A percentile compares a stretch with the other conserved stretches of the same genome.
Conservation (phyloP, 2,329 filamentous ascomycete genomes). For the Hymenoscyphus occultus region DNA sequence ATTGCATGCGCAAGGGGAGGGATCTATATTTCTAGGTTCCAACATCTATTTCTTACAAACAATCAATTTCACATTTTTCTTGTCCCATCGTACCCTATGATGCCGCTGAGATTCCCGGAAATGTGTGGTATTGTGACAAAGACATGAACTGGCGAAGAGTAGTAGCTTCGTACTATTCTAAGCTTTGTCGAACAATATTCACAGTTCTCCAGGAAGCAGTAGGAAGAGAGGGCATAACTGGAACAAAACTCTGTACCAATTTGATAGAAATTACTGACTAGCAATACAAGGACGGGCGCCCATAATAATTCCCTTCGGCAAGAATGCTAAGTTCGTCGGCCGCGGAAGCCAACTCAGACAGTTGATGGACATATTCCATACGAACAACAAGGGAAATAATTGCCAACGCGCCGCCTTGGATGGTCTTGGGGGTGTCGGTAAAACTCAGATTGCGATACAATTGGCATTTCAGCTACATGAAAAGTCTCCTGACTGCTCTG, state of each 20-base stretch:
- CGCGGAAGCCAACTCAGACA: neutral
- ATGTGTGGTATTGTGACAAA: no score
- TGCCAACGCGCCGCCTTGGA: conserved; percentile 22
- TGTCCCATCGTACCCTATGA: no score
- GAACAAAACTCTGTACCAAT: neutral
- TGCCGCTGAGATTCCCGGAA: no score
- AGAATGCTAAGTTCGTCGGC: neutral
- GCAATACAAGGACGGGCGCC: neutral
- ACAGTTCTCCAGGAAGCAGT: no score
- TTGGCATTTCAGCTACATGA: conserved; percentile 24
- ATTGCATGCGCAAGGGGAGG: neutral
- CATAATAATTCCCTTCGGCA: neutral
- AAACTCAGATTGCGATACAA: conserved; percentile 31
- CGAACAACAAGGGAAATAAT: neutral
- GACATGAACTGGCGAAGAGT: no score
- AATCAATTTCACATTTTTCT: no score
- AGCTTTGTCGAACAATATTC: no score
- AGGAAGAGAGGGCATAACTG: neutral
- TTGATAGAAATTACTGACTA: neutral
- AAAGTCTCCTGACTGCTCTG: conserved; percentile 5
- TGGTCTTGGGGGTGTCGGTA: conserved; percentile 33
- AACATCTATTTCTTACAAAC: no score
- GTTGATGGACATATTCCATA: neutral
- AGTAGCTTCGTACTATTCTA: no score
- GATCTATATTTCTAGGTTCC: no score